Evolutionary conservation across 192 early-diverging fungal species (phyloP), one percentile per base, ranked within the genome.

Genomic region (Entophlyctis luteolus): DNA sequence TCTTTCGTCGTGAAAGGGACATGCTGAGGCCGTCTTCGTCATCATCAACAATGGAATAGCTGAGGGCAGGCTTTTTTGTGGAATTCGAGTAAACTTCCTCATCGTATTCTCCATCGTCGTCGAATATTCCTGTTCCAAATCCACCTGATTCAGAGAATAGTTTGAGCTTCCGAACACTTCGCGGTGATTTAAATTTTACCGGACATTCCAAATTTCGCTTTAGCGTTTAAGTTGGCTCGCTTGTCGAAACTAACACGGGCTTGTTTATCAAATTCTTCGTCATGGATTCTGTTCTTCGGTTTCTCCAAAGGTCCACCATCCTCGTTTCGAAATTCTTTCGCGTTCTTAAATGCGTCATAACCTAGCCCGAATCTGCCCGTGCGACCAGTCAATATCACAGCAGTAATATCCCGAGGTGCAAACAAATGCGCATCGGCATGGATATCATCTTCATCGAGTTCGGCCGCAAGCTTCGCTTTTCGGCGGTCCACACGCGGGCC

Each of bases 71-170:
- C 62, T 55, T 62, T 22, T 46, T 47, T 4, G 69, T n/a, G n/a
- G n/a, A 46, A 47, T 33, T 48, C n/a, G 31, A 59, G 60, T 80
- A 84, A 0, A 81, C 67, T 53, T 79, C 76, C 42, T 67, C 68
- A 59, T 42, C 39, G n/a, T 42, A 8, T 42, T 85, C 81, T 20
- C 73, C 57, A 45, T 77, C 75, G 42, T 79, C 58, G 28, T 90
- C 90, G 58, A 90, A 87, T 0, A 83, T 72, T 23, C 90, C 91
- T 12, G 90, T 77, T 14, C 87, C 85, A 55, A 88, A 80, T 6
- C 84, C 81, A 0, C 67, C 77, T 54, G 31, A 50, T 45, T 45
- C 20, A 45, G 14, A 12, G 20, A 20, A 22, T 34, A 34, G n/a
- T n/a, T n/a, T n/a, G n/a, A n/a, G n/a, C n/a, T n/a, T n/a, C n/a